Base-by-base conservation (phyloP, 768 basidiomycete species). In the Collybia sordida region DNA sequence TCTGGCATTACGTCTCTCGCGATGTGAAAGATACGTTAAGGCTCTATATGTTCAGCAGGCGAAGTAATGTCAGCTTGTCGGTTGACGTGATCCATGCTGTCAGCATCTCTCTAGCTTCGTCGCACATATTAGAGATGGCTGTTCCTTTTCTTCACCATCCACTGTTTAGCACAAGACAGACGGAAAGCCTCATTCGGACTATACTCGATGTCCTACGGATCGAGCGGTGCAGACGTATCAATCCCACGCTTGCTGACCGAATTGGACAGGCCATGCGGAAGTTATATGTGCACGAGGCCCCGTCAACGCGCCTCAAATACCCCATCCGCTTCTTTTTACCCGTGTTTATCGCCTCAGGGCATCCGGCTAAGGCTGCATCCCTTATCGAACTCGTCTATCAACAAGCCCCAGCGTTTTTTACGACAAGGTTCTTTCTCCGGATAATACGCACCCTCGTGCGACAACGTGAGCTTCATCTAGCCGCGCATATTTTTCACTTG, bases 291-390 rank as follows among this genome's bases (percentile, higher is more conserved):
- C 59, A 58, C 3, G 62, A 57, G 3, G 54, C 56, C 15, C 76
- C 77, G 0, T 60, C 69, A 0, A 28, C 31, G 6, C 49, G 54
- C 6, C 50, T 62, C 52, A 77, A 76, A 47, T 73, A 75, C 55
- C 75, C 73, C n/a, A 59, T 84, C 27, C 73, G 78, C 9, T 76
- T 72, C 44, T 69, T 79, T 22, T 63, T 82, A 49, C 59, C 59
- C 23, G 60, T 74, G 47, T 57, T 78, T 65, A 61, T 75, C 15
- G 48, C 64, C 21, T 68, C 72, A 3, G 68, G 63, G 9, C 68
- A 74, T 38, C 64, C 74, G 7, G 53, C 58, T 0, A 58, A 64
- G 18, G 69, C 75, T 7, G 55, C 78, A 1, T 52, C 64, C 36
- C 55, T 82, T 21, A 63, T 83, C 36, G 63, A 73, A 50, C 62